Percentiles rank a stretch among this genome's conserved stretches.
Evolutionary conservation across 2,329 filamentous ascomycete species (phyloP).

Genomic region (Cytospora chrysosperma): DNA sequence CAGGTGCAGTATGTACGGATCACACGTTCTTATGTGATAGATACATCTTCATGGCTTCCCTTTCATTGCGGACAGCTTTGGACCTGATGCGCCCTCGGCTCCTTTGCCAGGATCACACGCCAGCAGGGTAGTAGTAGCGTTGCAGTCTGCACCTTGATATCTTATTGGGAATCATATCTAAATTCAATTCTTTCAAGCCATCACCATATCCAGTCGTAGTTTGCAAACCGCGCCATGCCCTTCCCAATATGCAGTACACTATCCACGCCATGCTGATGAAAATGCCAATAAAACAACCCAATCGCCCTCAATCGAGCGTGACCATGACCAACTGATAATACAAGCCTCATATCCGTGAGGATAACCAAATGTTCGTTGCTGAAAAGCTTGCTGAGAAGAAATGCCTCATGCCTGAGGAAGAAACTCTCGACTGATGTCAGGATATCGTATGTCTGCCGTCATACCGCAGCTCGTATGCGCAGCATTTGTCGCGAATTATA

Average conservation of each 20-base stretch:
- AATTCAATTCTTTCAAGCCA: background rate
- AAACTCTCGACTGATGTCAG: background rate
- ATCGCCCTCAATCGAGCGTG: background rate
- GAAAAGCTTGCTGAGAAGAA: background rate
- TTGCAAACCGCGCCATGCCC: background rate
- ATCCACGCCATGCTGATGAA: constrained; percentile 18
- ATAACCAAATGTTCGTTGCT: background rate
- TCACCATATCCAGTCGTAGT: background rate
- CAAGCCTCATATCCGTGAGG: background rate
- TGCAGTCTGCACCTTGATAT: background rate
- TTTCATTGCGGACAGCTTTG: no score
- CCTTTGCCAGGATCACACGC: no score
- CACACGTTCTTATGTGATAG: no score
- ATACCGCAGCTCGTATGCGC: background rate
- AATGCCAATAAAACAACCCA: constrained; percentile 8
- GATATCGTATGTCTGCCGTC: background rate
- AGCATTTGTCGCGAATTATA: background rate
- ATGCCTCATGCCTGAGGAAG: background rate
- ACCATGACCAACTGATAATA: background rate
- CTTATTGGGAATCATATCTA: background rate
- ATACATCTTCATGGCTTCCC: no score
- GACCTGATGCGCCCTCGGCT: no score
- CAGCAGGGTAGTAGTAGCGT: no score
- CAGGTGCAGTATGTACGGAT: no score
- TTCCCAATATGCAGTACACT: background rate